Conservation (phyloP, 768 basidiomycete species). For the Auriscalpium orientale region DNA sequence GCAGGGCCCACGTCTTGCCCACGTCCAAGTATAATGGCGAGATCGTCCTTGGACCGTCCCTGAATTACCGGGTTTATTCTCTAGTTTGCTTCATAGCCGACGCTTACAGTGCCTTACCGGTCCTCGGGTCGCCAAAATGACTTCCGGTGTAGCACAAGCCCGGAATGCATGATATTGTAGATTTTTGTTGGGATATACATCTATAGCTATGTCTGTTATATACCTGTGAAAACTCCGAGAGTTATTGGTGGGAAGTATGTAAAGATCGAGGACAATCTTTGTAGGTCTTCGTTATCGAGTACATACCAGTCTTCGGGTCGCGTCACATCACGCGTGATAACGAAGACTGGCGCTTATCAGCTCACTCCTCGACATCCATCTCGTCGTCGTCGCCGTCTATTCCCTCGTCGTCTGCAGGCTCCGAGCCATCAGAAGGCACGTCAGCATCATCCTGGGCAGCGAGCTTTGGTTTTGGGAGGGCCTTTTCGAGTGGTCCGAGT, state of each 20-base stretch:
- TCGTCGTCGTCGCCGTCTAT: neutral
- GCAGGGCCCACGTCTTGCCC: too few species aligned
- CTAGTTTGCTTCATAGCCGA: neutral
- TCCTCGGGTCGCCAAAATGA: neutral
- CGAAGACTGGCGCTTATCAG: neutral
- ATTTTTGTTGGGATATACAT: neutral
- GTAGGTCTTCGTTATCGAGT: neutral
- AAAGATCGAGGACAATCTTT: neutral
- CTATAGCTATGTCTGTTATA: neutral
- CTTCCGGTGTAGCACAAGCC: neutral
- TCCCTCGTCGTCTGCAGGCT: neutral
- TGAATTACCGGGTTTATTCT: too few species aligned
- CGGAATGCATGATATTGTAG: neutral
- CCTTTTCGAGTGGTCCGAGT: neutral
- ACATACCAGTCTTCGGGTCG: neutral
- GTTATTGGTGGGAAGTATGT: neutral
- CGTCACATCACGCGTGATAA: neutral
- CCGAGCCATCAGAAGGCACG: neutral
- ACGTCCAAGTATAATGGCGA: too few species aligned
- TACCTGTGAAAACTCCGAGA: neutral
- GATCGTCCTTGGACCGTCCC: too few species aligned
- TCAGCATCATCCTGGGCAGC: neutral
- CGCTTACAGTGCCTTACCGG: slow-evolving; percentile 5
- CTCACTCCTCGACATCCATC: neutral
- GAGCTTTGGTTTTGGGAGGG: neutral